Evolutionary conservation across 2,329 filamentous ascomycete genomes (phyloP), one percentile per base, ranked within the genome.

Genomic region (Phyllosticta ampelicida): DNA sequence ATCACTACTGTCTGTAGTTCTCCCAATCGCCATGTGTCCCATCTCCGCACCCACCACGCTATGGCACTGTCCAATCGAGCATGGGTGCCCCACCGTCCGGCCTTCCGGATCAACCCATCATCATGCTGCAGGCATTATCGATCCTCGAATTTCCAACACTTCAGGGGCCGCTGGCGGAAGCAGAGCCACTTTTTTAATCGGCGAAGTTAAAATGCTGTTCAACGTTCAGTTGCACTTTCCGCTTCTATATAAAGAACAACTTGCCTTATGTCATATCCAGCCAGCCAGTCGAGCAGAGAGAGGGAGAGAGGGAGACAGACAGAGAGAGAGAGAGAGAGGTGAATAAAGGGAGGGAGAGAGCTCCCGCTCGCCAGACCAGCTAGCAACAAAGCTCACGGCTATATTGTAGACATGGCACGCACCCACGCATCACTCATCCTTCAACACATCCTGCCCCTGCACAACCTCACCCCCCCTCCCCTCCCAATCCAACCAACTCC

Each of bases 401-500:
- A 16, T 48, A 48, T 5, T 10, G 11, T 10, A 10, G 11, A 3
- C 13, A 13, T 10, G 9, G 4, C 18, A 5, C 11, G 4, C 36
- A 16, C 9, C 13, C 13, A 13, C 36, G 9, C 18, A 48, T 10
- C 36, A 48, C 48, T 53, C 23, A 2, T 28, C 28, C 1, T n/a
- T 19, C n/a, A 28, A 36, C 52, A 36, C 23, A 36, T 26, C 23
- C 23, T 54, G 10, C 19, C 23, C 54, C 48, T 68, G 29, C 29
- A 54, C 58, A 26, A 64, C 63, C 51, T 79, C 75, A 0, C 91
- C 92, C 0, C 87, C 86, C 60, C 82, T 85, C 67, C 74, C 80
- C 62, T 78, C 78, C 94, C 94, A 97, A 69, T 97, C 92, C 63
- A 88, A 62, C 86, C 86, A 91, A 68, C 85, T 88, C 1, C 87